Conservation (phyloP, 352 stramenopile genomes). For the Phytophthora pisi region DNA sequence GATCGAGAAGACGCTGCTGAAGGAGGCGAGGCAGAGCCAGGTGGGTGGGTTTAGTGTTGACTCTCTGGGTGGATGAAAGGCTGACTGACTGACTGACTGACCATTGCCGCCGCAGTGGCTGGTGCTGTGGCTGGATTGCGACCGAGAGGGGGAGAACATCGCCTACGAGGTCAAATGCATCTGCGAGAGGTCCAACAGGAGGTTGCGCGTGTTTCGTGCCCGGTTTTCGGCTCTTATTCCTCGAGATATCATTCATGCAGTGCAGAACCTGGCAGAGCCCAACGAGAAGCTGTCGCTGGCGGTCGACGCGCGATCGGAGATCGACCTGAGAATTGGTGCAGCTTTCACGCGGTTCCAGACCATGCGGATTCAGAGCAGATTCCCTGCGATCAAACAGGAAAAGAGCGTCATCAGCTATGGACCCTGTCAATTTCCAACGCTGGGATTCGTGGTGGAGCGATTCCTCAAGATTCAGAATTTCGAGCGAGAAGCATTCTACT, state of each 20-base stretch:
- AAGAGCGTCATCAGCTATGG: slow-evolving; percentile 97
- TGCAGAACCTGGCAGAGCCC: slow-evolving; percentile 79
- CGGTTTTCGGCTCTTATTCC: slow-evolving; percentile 95
- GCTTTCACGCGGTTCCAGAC: slow-evolving; percentile 97
- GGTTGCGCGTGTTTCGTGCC: slow-evolving; percentile 87
- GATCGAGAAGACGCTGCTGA: slow-evolving; percentile 92
- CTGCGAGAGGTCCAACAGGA: slow-evolving; percentile 76
- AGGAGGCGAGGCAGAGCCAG: slow-evolving; percentile 82
- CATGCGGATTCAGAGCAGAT: slow-evolving; percentile 89
- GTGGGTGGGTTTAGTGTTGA: slow-evolving; percentile 22
- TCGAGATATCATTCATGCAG: slow-evolving; percentile 88
- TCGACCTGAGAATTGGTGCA: slow-evolving; percentile 94
- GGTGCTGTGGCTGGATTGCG: slow-evolving; percentile 99
- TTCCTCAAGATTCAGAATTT: slow-evolving; percentile 97
- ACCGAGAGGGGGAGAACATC: slow-evolving; percentile 99
- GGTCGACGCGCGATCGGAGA: slow-evolving; percentile 93
- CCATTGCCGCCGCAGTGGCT: slow-evolving; percentile 68
- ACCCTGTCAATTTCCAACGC: slow-evolving; percentile 99
- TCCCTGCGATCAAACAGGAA: slow-evolving; percentile 73
- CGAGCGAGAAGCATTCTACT: slow-evolving; percentile 96
- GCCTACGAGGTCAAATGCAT: slow-evolving; percentile 95
- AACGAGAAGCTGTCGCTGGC: slow-evolving; percentile 86
- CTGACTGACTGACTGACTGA: too few relatives aligned
- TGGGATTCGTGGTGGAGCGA: slow-evolving; percentile 96
- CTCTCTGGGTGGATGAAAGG: neutral